These are phyloP conservation scores for Paspalum vaginatum DNA, from an alignment of 176 grass and related monocot genomes.

Conservation along the genomic window DNA sequence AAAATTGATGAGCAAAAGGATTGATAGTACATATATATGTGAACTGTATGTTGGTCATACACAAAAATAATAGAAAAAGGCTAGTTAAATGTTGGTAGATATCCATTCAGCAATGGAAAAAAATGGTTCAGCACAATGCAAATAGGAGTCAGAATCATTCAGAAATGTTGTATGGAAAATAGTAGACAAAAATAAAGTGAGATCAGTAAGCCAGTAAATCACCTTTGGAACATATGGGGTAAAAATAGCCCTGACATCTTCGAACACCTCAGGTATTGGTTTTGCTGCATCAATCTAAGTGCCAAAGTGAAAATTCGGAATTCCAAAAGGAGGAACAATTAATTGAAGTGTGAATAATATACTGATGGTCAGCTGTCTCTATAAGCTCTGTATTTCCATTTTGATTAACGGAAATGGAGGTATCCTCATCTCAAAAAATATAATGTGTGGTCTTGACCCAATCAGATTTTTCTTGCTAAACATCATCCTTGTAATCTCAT, in stretches of 20 bases:
- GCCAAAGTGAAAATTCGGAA: conserved; percentile 20
- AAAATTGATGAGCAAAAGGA: conserved; percentile 18
- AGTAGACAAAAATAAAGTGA: background rate
- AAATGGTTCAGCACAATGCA: background rate
- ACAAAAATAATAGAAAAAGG: background rate
- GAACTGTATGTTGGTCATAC: background rate
- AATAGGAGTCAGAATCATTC: conserved; percentile 11
- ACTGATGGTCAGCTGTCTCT: background rate
- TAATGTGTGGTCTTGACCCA: no score
- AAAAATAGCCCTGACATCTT: conserved; percentile 77
- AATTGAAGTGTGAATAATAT: background rate
- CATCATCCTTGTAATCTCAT: background rate
- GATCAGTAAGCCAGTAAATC: background rate
- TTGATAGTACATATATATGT: background rate
- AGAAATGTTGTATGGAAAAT: conserved; percentile 12
- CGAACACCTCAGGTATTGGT: conserved; percentile 83
- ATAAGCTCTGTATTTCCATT: no score
- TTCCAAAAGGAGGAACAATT: background rate
- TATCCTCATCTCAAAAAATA: no score
- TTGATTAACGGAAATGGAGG: no score
- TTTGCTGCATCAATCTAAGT: conserved; percentile 76
- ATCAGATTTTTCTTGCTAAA: conserved; percentile 1
- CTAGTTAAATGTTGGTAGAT: background rate
- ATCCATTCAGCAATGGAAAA: background rate
- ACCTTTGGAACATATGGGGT: conserved; percentile 65